Evolutionary conservation across 495 filamentous ascomycete species (phyloP).

Genomic region (Neurospora terricola): DNA sequence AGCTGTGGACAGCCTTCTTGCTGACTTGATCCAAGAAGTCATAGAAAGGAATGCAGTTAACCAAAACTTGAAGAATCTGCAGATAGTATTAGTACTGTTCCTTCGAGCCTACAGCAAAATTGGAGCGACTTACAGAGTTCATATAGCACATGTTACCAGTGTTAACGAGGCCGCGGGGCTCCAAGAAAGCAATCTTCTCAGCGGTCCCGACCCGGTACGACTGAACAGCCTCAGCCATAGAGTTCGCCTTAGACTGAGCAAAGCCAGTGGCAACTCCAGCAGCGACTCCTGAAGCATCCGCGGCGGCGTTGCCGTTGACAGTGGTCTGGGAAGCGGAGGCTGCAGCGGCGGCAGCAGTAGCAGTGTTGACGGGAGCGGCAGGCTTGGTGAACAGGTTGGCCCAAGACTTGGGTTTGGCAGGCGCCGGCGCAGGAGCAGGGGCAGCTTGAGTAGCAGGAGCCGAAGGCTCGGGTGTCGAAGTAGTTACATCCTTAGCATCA

Average conservation of each 20-base stretch:
- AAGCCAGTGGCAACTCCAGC: slow-evolving; percentile 20
- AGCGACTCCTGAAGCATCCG: slow-evolving; percentile 6
- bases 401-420: slow-evolving; percentile 61
- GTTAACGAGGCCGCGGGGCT: slow-evolving; percentile 92
- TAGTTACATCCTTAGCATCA: slow-evolving; percentile 12
- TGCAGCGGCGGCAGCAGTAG: slow-evolving; percentile 15
- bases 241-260: slow-evolving; percentile 48
- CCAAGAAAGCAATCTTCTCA: slow-evolving; percentile 69
- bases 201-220: slow-evolving; percentile 51
- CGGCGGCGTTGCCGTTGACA: slow-evolving; percentile 6
- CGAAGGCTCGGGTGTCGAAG: slow-evolving; percentile 8
- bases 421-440: slow-evolving; percentile 28
- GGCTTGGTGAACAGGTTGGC: slow-evolving; percentile 60
- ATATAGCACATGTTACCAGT: slow-evolving; percentile 99
- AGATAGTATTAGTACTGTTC: not conserved
- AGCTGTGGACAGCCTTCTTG: slow-evolving; percentile 74
- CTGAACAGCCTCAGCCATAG: slow-evolving; percentile 62
- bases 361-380: slow-evolving; percentile 20
- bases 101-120: not conserved
- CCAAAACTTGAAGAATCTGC: slow-evolving; percentile 83
- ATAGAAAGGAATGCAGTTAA: slow-evolving; percentile 91
- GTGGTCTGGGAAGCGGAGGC: slow-evolving; percentile 14
- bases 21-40: slow-evolving; percentile 82
- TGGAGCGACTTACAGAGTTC: slow-evolving; percentile 71
- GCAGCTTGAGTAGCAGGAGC: slow-evolving; percentile 24